Base-by-base conservation (phyloP, 768 basidiomycete genomes). In the Boletus bicolor region DNA sequence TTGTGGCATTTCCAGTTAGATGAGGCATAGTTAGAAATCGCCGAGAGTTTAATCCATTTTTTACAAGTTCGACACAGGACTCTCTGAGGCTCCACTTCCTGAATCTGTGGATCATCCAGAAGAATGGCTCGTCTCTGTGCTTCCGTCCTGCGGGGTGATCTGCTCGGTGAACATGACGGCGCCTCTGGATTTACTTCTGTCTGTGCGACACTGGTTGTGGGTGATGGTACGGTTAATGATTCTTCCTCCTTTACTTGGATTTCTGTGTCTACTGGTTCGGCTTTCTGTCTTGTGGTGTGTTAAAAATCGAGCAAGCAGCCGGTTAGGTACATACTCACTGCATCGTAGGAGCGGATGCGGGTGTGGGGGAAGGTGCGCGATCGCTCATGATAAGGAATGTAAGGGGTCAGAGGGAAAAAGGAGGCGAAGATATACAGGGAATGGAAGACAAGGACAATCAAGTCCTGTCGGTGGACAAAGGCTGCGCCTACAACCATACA, bases 41-140 rank as follows among this genome's bases (percentile, higher is more conserved):
- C 62, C 28, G 79, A 74, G 28, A 89, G 73, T 46, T 72, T 76
- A 54, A 90, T 76, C 86, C 86, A 88, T 56, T 77, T 82, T 51
- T 80, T 71, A 65, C 89, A 91, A 37, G 73, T 75, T 59, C 77
- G 78, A 66, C 89, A 91, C 48, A 80, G 71, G 17, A 81, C 82
- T 52, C 77, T 75, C 49, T 80, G 71, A 5, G 79, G 73, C 60
- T 82, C 75, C 17, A 83, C 73, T 49, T 76, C 77, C 47, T 79
- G 79, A 5, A 74, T 73, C 49, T 76, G 75, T 12, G 79, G 76
- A 66, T 89, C 87, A 3, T 75, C 68, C 51, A 82, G 79, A 4
- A 91, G 71, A 30, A 74, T 56, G 12, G 76, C 77, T 58, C 80
- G 78, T 55, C 83, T 75, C 59, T 85, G 78, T 45, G 72, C 72